Base-by-base conservation (phyloP, 768 basidiomycete species). In the Chlorophyllum brunneum region DNA sequence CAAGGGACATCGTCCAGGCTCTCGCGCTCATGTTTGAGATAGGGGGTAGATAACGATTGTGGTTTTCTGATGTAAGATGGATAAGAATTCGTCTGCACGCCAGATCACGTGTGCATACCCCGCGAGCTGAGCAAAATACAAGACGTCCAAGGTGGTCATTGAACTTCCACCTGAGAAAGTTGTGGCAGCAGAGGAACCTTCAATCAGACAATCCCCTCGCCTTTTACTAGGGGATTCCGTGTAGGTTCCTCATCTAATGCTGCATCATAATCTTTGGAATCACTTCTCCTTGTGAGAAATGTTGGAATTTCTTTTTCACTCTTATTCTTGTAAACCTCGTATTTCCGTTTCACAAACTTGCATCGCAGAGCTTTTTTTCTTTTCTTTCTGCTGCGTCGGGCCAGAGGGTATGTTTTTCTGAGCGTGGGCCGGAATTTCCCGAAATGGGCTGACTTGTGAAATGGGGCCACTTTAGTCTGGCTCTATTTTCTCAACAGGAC, bases 151-250 rank as follows among this genome's bases (percentile, higher is more conserved):
- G 27, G 11, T 5, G 23, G 11, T 26, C 9, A 2, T 29, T 9
- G 4, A n/a, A 55, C 9, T 13, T 3, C n/a, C 0, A 10, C 10
- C 0, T 22, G 1, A 16, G 3, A n/a, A 1, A 13, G 1, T 16
- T 51, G 55, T 54, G 63, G 72, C 72, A 70, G 66, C 70, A 70
- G 73, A 59, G 68, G 66, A 65, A 72, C 61, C 70, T 65, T 73
- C 74, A 74, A 76, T 59, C 66, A 72, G 64, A 74, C 73, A 75
- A 76, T 75, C 74, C 75, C 75, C 73, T 77, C 73, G 74, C 74
- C 75, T 75, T 76, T 76, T 75, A 75, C 73, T 76, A 77, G 73
- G 73, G 73, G 72, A 75, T 75, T 75, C 75, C 75, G 74, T 75
- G 72, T 62, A 67, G 70, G 65, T 71, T 65, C 66, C 66, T 61